These are phyloP conservation scores for Thermochaetoides dissita DNA, from an alignment of 2,329 filamentous ascomycete genomes.

Conservation along the genomic window DNA sequence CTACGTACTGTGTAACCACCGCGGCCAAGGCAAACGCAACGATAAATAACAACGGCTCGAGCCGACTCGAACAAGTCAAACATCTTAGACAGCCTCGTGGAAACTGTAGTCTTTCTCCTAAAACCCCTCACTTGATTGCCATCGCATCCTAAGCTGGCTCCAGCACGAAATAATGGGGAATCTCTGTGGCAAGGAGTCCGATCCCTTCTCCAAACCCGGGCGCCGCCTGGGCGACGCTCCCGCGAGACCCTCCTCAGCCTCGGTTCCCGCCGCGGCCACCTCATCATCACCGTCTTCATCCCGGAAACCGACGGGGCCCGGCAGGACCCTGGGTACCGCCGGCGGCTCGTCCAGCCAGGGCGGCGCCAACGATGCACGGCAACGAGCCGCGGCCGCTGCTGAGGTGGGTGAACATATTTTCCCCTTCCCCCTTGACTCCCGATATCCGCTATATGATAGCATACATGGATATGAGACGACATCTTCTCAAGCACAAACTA, in stretches of 20 bases:
- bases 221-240: constrained; percentile 52
- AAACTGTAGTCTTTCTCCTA: too few relatives aligned
- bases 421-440: not conserved
- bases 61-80: too few relatives aligned
- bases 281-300: constrained; percentile 13
- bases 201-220: constrained; percentile 58
- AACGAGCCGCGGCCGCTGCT: constrained; percentile 66
- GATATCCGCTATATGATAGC: not conserved
- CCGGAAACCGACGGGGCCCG: constrained; percentile 37
- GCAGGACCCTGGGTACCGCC: constrained; percentile 45
- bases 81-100: too few relatives aligned
- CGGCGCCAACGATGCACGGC: constrained; percentile 45
- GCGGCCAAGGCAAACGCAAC: too few relatives aligned
- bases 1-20: too few relatives aligned
- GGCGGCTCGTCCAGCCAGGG: constrained; percentile 17
- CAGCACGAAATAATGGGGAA: constrained; percentile 54
- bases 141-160: too few relatives aligned
- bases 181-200: constrained; percentile 62
- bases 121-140: too few relatives aligned
- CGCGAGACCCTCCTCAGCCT: constrained; percentile 34
- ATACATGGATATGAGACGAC: too few relatives aligned
- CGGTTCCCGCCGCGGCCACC: constrained; percentile 29
- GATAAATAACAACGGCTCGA: too few relatives aligned
- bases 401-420: constrained; percentile 46
- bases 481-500: too few relatives aligned